phyloP scores from a whole-genome alignment of 148 eudicot genomes.

The Persicaria maculosa region DNA sequence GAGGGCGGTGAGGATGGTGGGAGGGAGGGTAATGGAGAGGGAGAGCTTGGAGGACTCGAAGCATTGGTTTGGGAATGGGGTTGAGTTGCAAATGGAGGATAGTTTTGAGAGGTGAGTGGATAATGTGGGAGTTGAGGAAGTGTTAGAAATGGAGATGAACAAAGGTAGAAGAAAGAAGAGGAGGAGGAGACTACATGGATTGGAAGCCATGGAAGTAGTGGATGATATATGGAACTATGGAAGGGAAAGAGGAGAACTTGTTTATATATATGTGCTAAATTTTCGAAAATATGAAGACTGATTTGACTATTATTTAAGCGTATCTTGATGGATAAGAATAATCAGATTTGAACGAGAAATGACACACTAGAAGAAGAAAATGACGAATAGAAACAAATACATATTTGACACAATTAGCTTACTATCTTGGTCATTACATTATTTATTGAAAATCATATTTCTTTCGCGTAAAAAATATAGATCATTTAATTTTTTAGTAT shows the following conservation, averaged over 20 bases:
- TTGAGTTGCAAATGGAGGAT: slow-evolving; percentile 47
- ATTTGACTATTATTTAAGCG: neutral
- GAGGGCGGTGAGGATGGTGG: slow-evolving; percentile 37
- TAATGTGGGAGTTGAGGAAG: neutral
- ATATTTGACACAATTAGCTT: too few relatives aligned
- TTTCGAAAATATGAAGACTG: neutral
- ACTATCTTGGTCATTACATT: too few relatives aligned
- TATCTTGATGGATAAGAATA: neutral
- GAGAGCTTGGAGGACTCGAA: slow-evolving; percentile 49
- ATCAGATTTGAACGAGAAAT: too few relatives aligned
- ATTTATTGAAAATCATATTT: too few relatives aligned
- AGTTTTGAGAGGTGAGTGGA: slow-evolving; percentile 23
- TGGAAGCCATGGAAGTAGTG: neutral
- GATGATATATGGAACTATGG: too few relatives aligned
- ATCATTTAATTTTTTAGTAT: too few relatives aligned
- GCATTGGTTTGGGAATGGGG: slow-evolving; percentile 69
- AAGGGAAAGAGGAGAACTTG: neutral
- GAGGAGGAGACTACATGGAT: neutral
- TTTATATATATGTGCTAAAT: neutral
- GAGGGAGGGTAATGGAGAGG: slow-evolving; percentile 38
- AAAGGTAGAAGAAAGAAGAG: neutral
- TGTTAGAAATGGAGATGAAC: neutral
- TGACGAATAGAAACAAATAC: too few relatives aligned
- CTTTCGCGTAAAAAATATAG: too few relatives aligned
- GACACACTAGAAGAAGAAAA: too few relatives aligned